Percentiles rank a stretch among this genome's conserved stretches.
These are phyloP conservation scores for Colletotrichum filicis DNA, from an alignment of 2,329 filamentous ascomycete species.

Conservation along the genomic window DNA sequence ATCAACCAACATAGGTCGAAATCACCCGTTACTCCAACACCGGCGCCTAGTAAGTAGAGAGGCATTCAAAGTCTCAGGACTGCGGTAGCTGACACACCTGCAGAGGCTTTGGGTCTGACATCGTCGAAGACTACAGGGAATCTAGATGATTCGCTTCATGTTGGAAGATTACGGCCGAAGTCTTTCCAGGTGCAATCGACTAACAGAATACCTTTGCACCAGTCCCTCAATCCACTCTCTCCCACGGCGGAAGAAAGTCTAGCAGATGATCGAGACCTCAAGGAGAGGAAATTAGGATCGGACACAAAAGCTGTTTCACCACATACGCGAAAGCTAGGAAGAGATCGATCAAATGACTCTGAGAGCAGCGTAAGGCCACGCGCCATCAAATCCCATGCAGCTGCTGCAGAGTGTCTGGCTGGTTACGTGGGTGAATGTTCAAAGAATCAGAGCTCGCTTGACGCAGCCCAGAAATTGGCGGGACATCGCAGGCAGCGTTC, in stretches of 20 bases:
- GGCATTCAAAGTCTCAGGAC: background rate
- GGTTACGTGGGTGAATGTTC: background rate
- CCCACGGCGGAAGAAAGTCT: slow-evolving; percentile 45
- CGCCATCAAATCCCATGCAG: background rate
- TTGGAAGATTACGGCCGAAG: slow-evolving; percentile 35
- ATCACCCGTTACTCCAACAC: slow-evolving; percentile 49
- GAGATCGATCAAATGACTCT: background rate
- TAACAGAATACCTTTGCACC: slow-evolving; percentile 22
- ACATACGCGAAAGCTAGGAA: background rate
- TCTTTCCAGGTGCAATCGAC: slow-evolving; percentile 35
- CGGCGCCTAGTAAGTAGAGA: slow-evolving; percentile 39
- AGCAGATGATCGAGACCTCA: background rate
- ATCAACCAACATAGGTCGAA: slow-evolving; percentile 46
- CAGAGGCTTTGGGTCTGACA: slow-evolving; percentile 29
- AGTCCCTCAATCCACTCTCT: slow-evolving; percentile 39
- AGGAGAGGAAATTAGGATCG: background rate
- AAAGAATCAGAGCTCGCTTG: background rate
- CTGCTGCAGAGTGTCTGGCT: background rate
- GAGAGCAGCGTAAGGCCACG: background rate
- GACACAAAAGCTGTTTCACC: background rate
- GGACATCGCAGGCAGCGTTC: background rate
- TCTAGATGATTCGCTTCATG: slow-evolving; percentile 25
- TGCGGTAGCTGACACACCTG: slow-evolving; percentile 19
- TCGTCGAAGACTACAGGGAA: background rate
- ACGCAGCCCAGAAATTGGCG: background rate